Base-by-base conservation (phyloP, 441 rosid species). In the Capsella rubella region DNA sequence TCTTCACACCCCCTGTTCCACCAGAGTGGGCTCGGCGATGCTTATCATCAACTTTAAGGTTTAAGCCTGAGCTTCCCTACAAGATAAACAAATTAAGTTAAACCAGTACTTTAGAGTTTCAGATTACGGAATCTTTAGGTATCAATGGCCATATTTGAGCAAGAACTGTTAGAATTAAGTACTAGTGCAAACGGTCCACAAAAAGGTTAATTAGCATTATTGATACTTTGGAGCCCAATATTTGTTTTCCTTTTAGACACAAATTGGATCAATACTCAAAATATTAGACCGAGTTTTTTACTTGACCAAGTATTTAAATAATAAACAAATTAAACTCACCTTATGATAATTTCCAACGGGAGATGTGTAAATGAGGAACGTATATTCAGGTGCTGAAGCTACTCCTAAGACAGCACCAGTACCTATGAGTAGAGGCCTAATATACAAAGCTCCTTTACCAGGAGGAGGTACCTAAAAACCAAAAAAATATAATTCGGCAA, bases 1-100 rank as follows among this genome's bases (percentile, higher is more conserved):
- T 72, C 78, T 89, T 89, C 46, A 89, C 74, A 15, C 85, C 89
- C 13, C 90, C 90, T 1, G 94, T 78, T 61, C 91, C 94, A 70
- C 94, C 90, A 4, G 76, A 78, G 46, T 80, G 67, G 9, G 91
- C 83, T 4, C 91, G 80, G 55, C 67, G 76, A 50, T 60, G 39
- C 46, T 78, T 52, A 4, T 82, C 75, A 58, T 83, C 87, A 10
- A 88, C 59, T 37, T 67, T 52, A n/a, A 88, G 71, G 74, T 81
- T 83, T 66, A 88, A 45, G 25, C 72, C 67, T 5, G 72, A 56
- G 35, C 53, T 70, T 71, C 0, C 71, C 80, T 76, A 47, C 12
- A 27, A 57, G 21, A 46, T 34, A 65, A 5, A 39, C 8, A 53
- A 61, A 51, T 31, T 50, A 11, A 18, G 10, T 51, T 5, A 52